These are phyloP conservation scores for Solanum bukasovii DNA, from an alignment of 257 asterid genomes.

Conservation along the genomic window DNA sequence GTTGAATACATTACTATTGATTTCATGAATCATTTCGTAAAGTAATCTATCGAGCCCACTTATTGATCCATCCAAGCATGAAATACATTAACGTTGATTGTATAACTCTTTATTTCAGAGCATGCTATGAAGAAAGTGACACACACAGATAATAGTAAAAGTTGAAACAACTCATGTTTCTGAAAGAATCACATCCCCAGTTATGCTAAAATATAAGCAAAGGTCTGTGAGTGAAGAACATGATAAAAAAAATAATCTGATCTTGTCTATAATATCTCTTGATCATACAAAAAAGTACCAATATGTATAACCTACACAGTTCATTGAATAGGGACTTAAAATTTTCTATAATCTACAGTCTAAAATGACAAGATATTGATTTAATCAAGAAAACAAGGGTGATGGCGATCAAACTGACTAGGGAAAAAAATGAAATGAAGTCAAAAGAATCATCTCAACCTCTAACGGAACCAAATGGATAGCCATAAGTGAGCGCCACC, in stretches of 20 bases:
- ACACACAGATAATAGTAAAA: no score
- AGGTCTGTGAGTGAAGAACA: neutral
- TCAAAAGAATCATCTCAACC: constrained; percentile 28
- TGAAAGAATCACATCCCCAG: neutral
- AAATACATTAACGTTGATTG: no score
- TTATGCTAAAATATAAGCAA: neutral
- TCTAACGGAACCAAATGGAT: constrained; percentile 20
- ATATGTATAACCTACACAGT: neutral
- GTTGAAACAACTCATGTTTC: neutral
- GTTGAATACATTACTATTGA: no score
- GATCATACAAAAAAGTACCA: neutral
- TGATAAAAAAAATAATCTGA: constrained; percentile 7
- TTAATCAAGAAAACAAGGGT: neutral
- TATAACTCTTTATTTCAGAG: no score
- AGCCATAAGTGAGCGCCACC: constrained; percentile 18
- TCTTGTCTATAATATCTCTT: neutral
- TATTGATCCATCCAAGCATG: no score
- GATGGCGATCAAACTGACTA: constrained; percentile 8
- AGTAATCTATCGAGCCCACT: no score
- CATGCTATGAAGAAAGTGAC: no score
- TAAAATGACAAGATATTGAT: neutral
- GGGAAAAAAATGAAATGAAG: constrained; percentile 3
- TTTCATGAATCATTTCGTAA: no score
- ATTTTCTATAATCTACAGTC: constrained; percentile 7
- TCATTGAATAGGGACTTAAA: neutral